phyloP scores from a whole-genome alignment of 192 early-diverging fungal genomes.

The Podila clonocystis region DNA sequence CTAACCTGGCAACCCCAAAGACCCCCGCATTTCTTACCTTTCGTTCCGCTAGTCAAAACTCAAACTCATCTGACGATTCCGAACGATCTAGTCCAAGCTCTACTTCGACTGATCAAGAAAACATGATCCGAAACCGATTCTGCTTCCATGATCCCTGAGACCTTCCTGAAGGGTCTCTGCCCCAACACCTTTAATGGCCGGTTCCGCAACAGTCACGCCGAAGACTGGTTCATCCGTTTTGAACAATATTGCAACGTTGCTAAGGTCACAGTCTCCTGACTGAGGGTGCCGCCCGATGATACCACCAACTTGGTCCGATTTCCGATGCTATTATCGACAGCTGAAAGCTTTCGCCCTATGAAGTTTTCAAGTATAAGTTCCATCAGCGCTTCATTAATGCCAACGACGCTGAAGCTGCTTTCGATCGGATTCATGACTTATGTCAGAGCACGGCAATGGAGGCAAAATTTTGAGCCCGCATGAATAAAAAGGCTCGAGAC shows the following conservation, averaged over 20 bases:
- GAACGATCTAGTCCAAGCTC: neutral
- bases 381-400: neutral
- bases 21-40: too few relatives aligned
- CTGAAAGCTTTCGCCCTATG: neutral
- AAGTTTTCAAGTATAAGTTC: neutral
- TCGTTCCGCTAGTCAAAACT: too few relatives aligned
- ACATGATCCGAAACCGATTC: neutral
- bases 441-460: too few relatives aligned
- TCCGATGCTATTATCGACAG: neutral
- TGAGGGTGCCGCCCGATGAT: neutral
- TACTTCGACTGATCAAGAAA: neutral
- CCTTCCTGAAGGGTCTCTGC: neutral
- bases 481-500: too few relatives aligned
- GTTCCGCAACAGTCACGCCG: neutral
- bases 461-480: too few relatives aligned
- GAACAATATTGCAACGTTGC: neutral
- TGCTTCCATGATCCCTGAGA: neutral
- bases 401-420: neutral
- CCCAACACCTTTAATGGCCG: neutral
- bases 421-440: too few relatives aligned
- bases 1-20: too few relatives aligned
- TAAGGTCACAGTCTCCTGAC: neutral
- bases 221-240: neutral
- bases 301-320: neutral
- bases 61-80: neutral